Evolutionary conservation across 768 basidiomycete genomes (phyloP).

Genomic region (Tricholoma bakamatsutake): DNA sequence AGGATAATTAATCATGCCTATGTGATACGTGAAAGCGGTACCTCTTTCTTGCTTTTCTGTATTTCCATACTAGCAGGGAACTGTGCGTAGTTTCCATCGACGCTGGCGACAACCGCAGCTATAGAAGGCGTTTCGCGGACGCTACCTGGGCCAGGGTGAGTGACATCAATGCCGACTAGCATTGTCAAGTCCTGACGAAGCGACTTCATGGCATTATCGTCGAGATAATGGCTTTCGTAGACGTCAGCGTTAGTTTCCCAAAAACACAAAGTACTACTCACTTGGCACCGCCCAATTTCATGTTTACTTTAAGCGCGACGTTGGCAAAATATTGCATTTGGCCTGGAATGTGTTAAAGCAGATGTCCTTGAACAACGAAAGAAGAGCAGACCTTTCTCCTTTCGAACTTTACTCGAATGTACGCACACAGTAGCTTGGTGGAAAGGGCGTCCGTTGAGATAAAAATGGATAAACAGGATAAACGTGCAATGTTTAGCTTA

Average conservation of each 20-base stretch:
- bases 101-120: slow-evolving; percentile 79
- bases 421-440: slow-evolving; percentile 63
- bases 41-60: slow-evolving; percentile 76
- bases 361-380: slow-evolving; percentile 20
- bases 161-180: slow-evolving; percentile 79
- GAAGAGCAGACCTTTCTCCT: slow-evolving; percentile 43
- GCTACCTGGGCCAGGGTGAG: slow-evolving; percentile 75
- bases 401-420: slow-evolving; percentile 65
- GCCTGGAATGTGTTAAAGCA: slow-evolving; percentile 30
- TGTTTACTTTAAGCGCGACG: slow-evolving; percentile 77
- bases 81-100: slow-evolving; percentile 57
- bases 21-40: slow-evolving; percentile 15
- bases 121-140: slow-evolving; percentile 74
- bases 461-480: not conserved
- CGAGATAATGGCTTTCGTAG: slow-evolving; percentile 35
- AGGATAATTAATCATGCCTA: not conserved
- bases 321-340: slow-evolving; percentile 74
- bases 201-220: slow-evolving; percentile 52
- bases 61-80: slow-evolving; percentile 71
- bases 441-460: not conserved
- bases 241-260: slow-evolving; percentile 3
- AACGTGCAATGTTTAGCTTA: slow-evolving; percentile 14
- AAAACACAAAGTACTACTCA: slow-evolving; percentile 28
- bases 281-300: slow-evolving; percentile 79
- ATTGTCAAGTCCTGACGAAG: slow-evolving; percentile 59